Base-by-base conservation (phyloP, 768 basidiomycete genomes). In the Chiua virens region DNA sequence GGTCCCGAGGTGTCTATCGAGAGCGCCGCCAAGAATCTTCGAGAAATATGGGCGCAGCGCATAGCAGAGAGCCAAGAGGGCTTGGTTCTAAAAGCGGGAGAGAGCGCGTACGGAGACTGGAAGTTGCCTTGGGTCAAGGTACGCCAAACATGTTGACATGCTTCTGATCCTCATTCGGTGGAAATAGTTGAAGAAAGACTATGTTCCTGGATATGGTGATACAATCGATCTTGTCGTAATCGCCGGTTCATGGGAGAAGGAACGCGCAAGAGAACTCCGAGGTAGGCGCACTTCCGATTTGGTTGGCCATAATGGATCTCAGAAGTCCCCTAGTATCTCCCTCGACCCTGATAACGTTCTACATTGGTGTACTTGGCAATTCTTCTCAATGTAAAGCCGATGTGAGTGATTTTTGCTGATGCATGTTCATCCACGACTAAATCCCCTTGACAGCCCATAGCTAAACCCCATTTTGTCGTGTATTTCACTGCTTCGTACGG, bases 171-270 rank as follows among this genome's bases (percentile, higher is more conserved):
- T 25, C n/a, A 17, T 10, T 42, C n/a, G 2, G 27, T 28, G 54
- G 28, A 34, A 37, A 42, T 42, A 80, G 78, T 61, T 92, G 43
- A 92, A 93, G 73, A 83, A 79, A 62, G 94, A 98, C 65, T 96
- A 96, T 55, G 91, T 98, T 35, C 83, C 84, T 1, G 87, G 87
- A 5, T 78, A 87, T 40, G 91, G 92, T 0, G 94, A 98, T 66
- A 78, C 81, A 5, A 58, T 94, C 15, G 91, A 94, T 65, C 76
- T 96, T 50, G 83, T 83, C 4, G 63, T 96, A 30, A 70, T 96
- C 18, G 94, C 82, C 2, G 91, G 84, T 18, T 72, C 78, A 1
- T 94, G 91, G 89, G 87, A 91, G 49, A 85, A 84, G 61, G 79
- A 85, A 32, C 78, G 94, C 9, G 94, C 79, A 4, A 71, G 90